Evolutionary conservation across 2,329 filamentous ascomycete species (phyloP).

Genomic region (Penicillium fuscoglaucum): DNA sequence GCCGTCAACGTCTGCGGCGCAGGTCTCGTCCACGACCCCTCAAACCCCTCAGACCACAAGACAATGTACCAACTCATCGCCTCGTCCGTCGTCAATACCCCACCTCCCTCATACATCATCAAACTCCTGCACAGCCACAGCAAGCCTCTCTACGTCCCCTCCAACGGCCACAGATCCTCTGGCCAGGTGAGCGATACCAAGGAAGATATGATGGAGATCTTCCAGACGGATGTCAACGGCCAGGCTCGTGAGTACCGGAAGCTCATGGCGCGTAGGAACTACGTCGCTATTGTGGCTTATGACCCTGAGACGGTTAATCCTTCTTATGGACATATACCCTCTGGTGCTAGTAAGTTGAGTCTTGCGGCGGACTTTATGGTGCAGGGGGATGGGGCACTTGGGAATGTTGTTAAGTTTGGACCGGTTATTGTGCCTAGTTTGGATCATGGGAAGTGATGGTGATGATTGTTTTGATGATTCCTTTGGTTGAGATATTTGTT

Average conservation of each 20-base stretch:
- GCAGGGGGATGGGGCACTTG: constrained; percentile 82
- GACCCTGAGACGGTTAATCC: constrained; percentile 75
- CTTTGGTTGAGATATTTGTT: neutral
- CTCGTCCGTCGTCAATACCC: constrained; percentile 86
- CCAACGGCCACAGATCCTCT: constrained; percentile 75
- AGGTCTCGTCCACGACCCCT: constrained; percentile 89
- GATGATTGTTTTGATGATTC: neutral
- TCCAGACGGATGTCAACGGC: constrained; percentile 91
- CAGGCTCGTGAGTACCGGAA: constrained; percentile 78
- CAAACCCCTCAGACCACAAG: constrained; percentile 90
- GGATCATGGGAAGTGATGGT: constrained; percentile 64
- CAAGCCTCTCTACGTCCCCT: constrained; percentile 85
- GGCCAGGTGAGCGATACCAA: constrained; percentile 81
- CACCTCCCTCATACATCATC: constrained; percentile 79
- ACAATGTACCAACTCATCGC: constrained; percentile 99
- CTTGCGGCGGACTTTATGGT: constrained; percentile 96
- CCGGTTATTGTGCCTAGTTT: constrained; percentile 91
- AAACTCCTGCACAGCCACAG: constrained; percentile 89
- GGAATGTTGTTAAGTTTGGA: constrained; percentile 87
- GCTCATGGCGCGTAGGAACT: constrained; percentile 91
- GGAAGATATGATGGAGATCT: constrained; percentile 99
- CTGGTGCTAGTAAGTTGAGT: constrained; percentile 62
- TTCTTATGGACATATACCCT: constrained; percentile 36
- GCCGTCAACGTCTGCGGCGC: constrained; percentile 87
- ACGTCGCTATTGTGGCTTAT: constrained; percentile 89